Evolutionary conservation across 1,284 basidiomycete genomes (phyloP), one percentile per base, ranked within the genome.

Genomic region (Meripilus lineatus): DNA sequence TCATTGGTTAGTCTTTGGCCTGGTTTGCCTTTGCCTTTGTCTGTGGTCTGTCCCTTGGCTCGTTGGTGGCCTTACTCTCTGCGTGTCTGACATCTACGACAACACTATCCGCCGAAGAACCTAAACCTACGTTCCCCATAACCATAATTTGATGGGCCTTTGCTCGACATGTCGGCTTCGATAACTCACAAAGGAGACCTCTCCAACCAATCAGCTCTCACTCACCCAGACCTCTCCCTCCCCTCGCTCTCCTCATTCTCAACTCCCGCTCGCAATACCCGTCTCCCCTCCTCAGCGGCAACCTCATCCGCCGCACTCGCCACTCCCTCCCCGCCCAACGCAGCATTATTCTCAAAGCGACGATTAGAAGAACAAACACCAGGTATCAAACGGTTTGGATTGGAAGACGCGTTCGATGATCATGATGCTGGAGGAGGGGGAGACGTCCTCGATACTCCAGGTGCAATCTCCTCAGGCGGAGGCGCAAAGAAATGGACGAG

Each of bases 201-300:
- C 15, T 74, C 72, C 2, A 57, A 57, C 5, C 72, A 72, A 40
- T 75, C 72, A 1, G 53, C 58, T 13, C 61, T 65, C 39, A 71
- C 69, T 0, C 74, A 75, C 38, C 77, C 76, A 11, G 83, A 85
- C 53, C 61, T 85, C 32, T 84, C 82, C 2, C 67, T 84, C 0
- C 78, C 75, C 38, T 81, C 80, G 3, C 61, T 80, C 14, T 64
- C 67, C 32, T 74, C 74, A 8, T 72, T 80, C 53, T 75, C 74
- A 5, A 79, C 79, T 1, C 80, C 79, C 13, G 73, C 69, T 3
- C 60, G 70, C 49, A 67, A 66, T 26, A 57, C 72, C 30, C 73
- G 77, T 17, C 63, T 75, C 3, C 72, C 76, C 2, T 81, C 79
- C 3, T 73, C 79, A 0, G 80, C 80, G 0, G 77, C 76, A 0